Base-by-base conservation (phyloP, 768 basidiomycete genomes). In the Candolleomyces efflorescens region DNA sequence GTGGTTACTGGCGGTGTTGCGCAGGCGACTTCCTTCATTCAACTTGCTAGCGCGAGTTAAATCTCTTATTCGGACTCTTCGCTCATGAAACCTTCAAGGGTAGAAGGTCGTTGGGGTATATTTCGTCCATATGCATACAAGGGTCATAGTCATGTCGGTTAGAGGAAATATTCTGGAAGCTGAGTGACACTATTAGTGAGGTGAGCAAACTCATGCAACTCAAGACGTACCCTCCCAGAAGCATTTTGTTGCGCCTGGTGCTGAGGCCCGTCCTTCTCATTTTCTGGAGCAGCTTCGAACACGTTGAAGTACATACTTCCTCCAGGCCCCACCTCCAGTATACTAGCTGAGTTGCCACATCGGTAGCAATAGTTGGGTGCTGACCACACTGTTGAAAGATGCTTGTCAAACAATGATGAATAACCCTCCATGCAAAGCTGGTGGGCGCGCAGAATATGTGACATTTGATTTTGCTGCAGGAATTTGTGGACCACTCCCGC, bases 361-460 rank as follows among this genome's bases (percentile, higher is more conserved):
- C 97, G 86, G 74, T 98, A 98, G 72, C 96, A 98, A 68, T 98
- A 98, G 69, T 99, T 99, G 39, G 96, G 96, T 39, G 97, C 97
- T 20, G 89, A 92, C 97, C 97, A 99, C 6, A 99, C 97, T 0
- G 97, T 99, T 23, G 92, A 94, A 55, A 99, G 82, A 66, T 92
- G 92, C 62, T 92, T 88, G 71, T 95, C 94, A 64, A 98, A 98
- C 27, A 98, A 80, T n/a, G 94, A 93, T n/a, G 90, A 83, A 71
- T 93, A 98, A 0, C 97, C 97, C 72, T 99, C 97, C 97, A 99
- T 98, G 73, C 97, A 98, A 9, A 99, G 83, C 68, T 99, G 97
- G 70, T 99, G 97, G 22, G 97, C 97, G 22, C 97, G 92, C 22
- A 98, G 83, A 65, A 99, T 97, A 69, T 98, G 96, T 20, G 90